Conservation (phyloP, 164 flowering plant species). For the Cinnamomum micranthum region DNA sequence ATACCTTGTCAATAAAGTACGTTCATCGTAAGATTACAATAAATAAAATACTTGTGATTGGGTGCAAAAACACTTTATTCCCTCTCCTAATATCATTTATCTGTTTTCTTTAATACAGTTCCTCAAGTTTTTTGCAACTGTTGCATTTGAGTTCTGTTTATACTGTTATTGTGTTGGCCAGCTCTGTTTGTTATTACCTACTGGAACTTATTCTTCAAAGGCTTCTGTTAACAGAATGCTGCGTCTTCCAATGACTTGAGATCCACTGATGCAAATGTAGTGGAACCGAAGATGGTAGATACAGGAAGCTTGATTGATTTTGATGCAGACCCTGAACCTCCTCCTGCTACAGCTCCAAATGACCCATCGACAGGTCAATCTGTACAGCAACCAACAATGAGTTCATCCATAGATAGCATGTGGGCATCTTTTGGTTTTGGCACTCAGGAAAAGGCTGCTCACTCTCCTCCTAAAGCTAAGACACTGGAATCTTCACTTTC, state of each 20-base stretch:
- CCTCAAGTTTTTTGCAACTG: too few relatives aligned
- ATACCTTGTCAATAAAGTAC: too few relatives aligned
- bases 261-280: constrained; percentile 50
- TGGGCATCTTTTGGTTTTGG: constrained; percentile 92
- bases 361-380: constrained; percentile 25
- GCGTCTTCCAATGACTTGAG: constrained; percentile 84
- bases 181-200: too few relatives aligned
- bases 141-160: too few relatives aligned
- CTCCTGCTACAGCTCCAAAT: constrained; percentile 32
- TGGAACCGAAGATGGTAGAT: constrained; percentile 50
- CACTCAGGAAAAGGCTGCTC: constrained; percentile 36
- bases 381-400: constrained; percentile 30
- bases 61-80: too few relatives aligned
- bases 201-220: constrained; percentile 1
- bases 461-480: constrained; percentile 40
- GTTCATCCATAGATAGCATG: constrained; percentile 37
- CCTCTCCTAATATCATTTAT: too few relatives aligned
- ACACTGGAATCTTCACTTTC: constrained; percentile 56
- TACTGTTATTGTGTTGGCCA: too few relatives aligned
- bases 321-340: constrained; percentile 75
- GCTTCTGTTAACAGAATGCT: constrained; percentile 61
- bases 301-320: constrained; percentile 83
- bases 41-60: too few relatives aligned
- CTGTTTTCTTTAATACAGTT: too few relatives aligned
- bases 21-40: too few relatives aligned